Percentiles rank a stretch among this genome's conserved stretches.
Conservation (phyloP, 192 early-diverging fungal species). For the Coemansia sp. region DNA sequence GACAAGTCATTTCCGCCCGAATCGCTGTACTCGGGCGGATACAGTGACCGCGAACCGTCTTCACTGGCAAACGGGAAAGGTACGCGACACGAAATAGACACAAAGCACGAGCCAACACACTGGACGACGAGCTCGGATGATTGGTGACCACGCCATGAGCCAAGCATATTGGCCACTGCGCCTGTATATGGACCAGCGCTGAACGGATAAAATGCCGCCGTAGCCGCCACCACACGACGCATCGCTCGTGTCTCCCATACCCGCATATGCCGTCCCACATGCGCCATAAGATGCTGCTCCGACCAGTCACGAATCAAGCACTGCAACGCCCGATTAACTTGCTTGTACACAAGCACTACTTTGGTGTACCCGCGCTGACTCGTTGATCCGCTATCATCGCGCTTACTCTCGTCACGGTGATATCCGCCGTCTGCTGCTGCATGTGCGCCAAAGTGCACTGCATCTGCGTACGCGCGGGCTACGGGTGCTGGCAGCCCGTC, state of each 20-base stretch:
- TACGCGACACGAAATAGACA: slow-evolving; percentile 51
- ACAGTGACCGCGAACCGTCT: slow-evolving; percentile 23
- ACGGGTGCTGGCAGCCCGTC: slow-evolving; percentile 38
- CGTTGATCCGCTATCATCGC: no score
- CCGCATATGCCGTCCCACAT: slow-evolving; percentile 43
- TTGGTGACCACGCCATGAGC: slow-evolving; percentile 38
- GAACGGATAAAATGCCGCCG: slow-evolving; percentile 44
- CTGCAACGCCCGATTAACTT: slow-evolving; percentile 43
- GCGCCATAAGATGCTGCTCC: slow-evolving; percentile 54
- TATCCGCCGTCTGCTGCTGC: slow-evolving; percentile 48
- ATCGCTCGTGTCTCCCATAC: slow-evolving; percentile 43
- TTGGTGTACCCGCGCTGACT: slow-evolving; percentile 39
- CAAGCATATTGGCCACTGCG: slow-evolving; percentile 29
- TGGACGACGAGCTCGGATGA: slow-evolving; percentile 47
- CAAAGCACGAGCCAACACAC: slow-evolving; percentile 34
- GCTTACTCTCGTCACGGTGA: slow-evolving; percentile 14
- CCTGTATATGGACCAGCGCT: slow-evolving; percentile 41
- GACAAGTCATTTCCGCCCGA: slow-evolving; percentile 41
- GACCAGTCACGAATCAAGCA: slow-evolving; percentile 53
- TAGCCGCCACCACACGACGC: slow-evolving; percentile 39
- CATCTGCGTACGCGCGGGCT: slow-evolving; percentile 38
- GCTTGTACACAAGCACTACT: slow-evolving; percentile 44
- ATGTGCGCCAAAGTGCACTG: slow-evolving; percentile 43
- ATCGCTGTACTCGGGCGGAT: slow-evolving; percentile 31
- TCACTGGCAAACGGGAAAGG: slow-evolving; percentile 40